Percentiles rank a stretch among this genome's conserved stretches.
These are phyloP conservation scores for Arthrocladium fulminans DNA, from an alignment of 2,329 filamentous ascomycete genomes.

Conservation along the genomic window DNA sequence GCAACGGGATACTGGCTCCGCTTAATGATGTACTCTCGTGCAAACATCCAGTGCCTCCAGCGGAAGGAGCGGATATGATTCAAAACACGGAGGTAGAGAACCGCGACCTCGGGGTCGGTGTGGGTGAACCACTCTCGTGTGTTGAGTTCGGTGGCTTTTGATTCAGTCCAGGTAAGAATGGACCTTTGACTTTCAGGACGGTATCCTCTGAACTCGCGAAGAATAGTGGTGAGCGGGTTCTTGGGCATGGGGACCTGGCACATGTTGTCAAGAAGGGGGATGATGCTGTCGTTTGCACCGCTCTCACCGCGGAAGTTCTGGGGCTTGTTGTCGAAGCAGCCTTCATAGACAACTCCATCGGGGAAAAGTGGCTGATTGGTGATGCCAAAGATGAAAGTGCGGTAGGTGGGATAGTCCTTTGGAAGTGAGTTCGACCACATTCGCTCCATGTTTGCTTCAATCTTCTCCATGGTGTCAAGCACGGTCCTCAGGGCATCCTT, in stretches of 20 bases:
- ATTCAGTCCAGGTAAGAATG: slow-evolving; percentile 66
- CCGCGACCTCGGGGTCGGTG: slow-evolving; percentile 31
- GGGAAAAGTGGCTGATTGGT: slow-evolving; percentile 92
- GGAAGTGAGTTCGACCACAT: slow-evolving; percentile 92
- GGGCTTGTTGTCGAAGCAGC: slow-evolving; percentile 56
- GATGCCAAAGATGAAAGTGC: slow-evolving; percentile 95
- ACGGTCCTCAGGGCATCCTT: slow-evolving; percentile 37
- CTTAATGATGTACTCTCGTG: slow-evolving; percentile 41
- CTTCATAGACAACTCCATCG: slow-evolving; percentile 80
- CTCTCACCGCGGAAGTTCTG: slow-evolving; percentile 83
- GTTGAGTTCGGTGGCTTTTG: slow-evolving; percentile 40
- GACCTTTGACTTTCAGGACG: slow-evolving; percentile 79
- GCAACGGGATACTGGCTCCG: slow-evolving; percentile 39
- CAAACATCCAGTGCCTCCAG: slow-evolving; percentile 43
- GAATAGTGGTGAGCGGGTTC: slow-evolving; percentile 79
- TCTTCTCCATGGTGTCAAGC: slow-evolving; percentile 55
- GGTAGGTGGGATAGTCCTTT: slow-evolving; percentile 75
- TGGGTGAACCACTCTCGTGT: slow-evolving; percentile 28
- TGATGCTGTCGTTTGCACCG: slow-evolving; percentile 90
- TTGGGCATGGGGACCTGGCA: slow-evolving; percentile 78
- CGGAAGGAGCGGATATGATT: slow-evolving; percentile 42
- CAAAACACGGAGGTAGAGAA: slow-evolving; percentile 37
- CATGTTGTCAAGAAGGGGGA: slow-evolving; percentile 81
- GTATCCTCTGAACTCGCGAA: slow-evolving; percentile 82
- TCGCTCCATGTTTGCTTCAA: slow-evolving; percentile 74